Conservation (phyloP, 208 protist species). For the Porcisia deanei region DNA sequence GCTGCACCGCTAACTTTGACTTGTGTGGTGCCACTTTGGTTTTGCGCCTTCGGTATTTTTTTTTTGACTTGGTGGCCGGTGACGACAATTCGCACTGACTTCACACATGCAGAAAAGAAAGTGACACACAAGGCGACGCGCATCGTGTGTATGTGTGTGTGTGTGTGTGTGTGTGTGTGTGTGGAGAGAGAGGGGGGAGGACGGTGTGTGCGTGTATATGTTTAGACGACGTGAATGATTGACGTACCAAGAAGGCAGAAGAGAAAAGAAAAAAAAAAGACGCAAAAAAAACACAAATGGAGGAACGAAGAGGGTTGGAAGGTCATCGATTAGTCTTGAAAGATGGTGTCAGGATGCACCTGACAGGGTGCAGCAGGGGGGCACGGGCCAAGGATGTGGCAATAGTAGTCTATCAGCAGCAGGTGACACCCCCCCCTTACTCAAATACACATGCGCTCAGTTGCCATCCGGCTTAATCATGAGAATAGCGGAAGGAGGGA, state of each 20-base stretch:
- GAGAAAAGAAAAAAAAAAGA: neutral
- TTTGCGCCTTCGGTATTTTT: too few species aligned
- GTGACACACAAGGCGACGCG: too few species aligned
- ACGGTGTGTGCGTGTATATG: neutral
- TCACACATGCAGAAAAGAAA: too few species aligned
- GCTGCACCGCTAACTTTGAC: too few species aligned
- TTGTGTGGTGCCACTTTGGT: too few species aligned
- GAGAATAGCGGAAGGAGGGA: neutral
- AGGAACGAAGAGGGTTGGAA: too few species aligned
- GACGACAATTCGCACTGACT: too few species aligned
- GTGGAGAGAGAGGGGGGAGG: neutral
- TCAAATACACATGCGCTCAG: neutral
- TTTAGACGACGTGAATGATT: too few species aligned
- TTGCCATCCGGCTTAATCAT: neutral
- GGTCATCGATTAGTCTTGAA: neutral
- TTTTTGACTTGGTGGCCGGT: too few species aligned
- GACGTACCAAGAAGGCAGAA: too few species aligned
- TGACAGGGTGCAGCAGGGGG: neutral
- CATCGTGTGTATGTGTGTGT: neutral
- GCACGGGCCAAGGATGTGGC: neutral
- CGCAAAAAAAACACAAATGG: neutral
- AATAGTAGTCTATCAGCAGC: too few species aligned
- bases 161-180: neutral
- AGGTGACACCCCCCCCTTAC: neutral
- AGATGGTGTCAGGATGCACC: neutral